These are phyloP conservation scores for Dioscorea alata DNA, from an alignment of 106 monocot genomes.

Conservation along the genomic window DNA sequence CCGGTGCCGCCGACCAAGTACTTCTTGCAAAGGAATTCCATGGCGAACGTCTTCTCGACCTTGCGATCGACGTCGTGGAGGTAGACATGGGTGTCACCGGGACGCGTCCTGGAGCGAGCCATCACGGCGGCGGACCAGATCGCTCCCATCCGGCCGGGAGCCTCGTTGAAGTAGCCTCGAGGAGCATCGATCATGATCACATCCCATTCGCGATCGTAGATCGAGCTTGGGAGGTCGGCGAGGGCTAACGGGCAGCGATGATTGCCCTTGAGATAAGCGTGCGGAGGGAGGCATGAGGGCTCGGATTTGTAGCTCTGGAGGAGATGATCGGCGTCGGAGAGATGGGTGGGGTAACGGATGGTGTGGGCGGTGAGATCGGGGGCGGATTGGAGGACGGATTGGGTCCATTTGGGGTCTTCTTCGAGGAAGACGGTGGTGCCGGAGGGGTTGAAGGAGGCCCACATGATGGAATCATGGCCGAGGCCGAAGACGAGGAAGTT, in stretches of 20 bases:
- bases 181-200: conserved; percentile 82
- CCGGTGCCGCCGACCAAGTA: conserved; percentile 39
- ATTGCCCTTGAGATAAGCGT: conserved; percentile 31
- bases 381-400: conserved; percentile 20
- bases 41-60: conserved; percentile 68
- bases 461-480: conserved; percentile 71
- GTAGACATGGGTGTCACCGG: conserved; percentile 59
- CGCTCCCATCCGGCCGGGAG: conserved; percentile 81
- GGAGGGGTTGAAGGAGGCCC: conserved; percentile 68
- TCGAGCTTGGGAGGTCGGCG: conserved; percentile 37
- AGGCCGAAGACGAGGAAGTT: conserved; percentile 94
- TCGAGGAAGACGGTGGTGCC: conserved; percentile 88
- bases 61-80: conserved; percentile 66
- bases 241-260: conserved; percentile 46
- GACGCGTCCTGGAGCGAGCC: conserved; percentile 39
- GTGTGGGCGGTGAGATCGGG: conserved; percentile 32
- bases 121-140: conserved; percentile 72
- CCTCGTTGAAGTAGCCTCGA: conserved; percentile 39
- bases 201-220: conserved; percentile 71
- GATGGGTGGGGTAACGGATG: conserved; percentile 50
- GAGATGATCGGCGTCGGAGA: conserved; percentile 43
- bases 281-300: conserved; percentile 32
- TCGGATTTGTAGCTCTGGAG: conserved; percentile 25
- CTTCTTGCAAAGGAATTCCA: conserved; percentile 77
- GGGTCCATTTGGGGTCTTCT: conserved; percentile 68